phyloP scores from a whole-genome alignment of 2,329 filamentous ascomycete species.

The Colletotrichum gloeosporioides region DNA sequence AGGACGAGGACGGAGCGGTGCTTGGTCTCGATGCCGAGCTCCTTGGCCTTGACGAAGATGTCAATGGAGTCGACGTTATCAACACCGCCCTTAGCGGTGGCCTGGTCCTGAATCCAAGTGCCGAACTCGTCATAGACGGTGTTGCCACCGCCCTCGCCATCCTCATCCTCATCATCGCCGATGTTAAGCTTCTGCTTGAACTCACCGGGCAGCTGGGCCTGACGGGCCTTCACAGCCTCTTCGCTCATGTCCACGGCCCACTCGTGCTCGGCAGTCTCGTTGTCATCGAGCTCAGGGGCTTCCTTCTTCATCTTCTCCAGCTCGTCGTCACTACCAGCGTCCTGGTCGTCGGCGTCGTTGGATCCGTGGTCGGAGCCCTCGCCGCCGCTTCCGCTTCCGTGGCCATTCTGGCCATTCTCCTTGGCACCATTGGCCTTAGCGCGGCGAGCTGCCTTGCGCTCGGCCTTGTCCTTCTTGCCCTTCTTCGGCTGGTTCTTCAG shows the following conservation, averaged over 20 bases:
- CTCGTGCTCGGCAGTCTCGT: constrained; percentile 80
- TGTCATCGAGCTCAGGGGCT: constrained; percentile 53
- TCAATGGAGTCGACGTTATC: constrained; percentile 85
- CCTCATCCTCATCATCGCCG: constrained; percentile 78
- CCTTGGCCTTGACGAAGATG: constrained; percentile 96
- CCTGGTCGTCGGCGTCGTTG: constrained; percentile 57
- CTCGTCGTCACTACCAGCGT: constrained; percentile 88
- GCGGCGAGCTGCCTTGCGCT: constrained; percentile 87
- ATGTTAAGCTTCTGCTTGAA: constrained; percentile 92
- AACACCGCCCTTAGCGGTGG: constrained; percentile 74
- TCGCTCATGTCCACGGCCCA: constrained; percentile 98
- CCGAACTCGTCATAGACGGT: constrained; percentile 89
- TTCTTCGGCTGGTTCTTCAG: constrained; percentile 93
- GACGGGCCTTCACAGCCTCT: constrained; percentile 92
- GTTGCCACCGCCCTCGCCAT: constrained; percentile 75
- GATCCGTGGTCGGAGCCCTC: constrained; percentile 56
- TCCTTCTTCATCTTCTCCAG: constrained; percentile 80
- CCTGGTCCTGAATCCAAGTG: constrained; percentile 85
- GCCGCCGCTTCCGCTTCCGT: constrained; percentile 69
- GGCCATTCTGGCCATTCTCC: constrained; percentile 49
- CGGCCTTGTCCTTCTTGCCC: constrained; percentile 97
- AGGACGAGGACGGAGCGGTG: constrained; percentile 92
- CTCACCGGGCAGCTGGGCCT: constrained; percentile 90
- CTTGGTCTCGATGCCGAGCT: constrained; percentile 92
- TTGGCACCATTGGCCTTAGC: constrained; percentile 74